These are phyloP conservation scores for Microdochium trichocladiopsis DNA, from an alignment of 2,329 filamentous ascomycete genomes.

Conservation along the genomic window DNA sequence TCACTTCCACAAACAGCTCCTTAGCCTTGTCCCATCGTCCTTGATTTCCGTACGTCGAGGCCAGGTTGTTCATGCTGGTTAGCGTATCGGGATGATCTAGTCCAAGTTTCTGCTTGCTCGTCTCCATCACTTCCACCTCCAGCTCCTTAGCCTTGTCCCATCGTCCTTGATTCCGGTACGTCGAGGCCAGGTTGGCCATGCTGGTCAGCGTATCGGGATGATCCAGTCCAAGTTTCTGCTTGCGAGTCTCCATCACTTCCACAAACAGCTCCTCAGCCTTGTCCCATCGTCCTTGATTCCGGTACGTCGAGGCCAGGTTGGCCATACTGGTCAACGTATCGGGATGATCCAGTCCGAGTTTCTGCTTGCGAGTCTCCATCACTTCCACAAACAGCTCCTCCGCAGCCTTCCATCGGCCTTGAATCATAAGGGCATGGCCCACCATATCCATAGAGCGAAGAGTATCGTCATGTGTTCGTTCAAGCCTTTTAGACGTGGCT, in stretches of 20 bases:
- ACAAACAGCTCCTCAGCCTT: neutral
- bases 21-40: neutral
- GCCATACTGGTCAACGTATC: constrained; percentile 1
- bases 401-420: constrained; percentile 3
- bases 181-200: neutral
- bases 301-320: constrained; percentile 1
- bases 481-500: too few species aligned
- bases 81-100: constrained; percentile 1
- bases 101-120: constrained; percentile 1
- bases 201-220: neutral
- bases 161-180: neutral
- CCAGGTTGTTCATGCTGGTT: constrained; percentile 3
- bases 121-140: constrained; percentile 1
- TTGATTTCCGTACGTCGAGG: neutral
- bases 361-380: constrained; percentile 1
- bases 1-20: neutral
- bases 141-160: neutral
- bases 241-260: neutral
- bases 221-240: neutral
- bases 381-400: constrained; percentile 1
- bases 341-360: constrained; percentile 1
- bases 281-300: neutral
- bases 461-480: too few species aligned
- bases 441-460: too few species aligned
- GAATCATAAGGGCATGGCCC: neutral